Evolutionary conservation across 2,329 filamentous ascomycete species (phyloP), one percentile per base, ranked within the genome.

Genomic region (Cercospora janseana): DNA sequence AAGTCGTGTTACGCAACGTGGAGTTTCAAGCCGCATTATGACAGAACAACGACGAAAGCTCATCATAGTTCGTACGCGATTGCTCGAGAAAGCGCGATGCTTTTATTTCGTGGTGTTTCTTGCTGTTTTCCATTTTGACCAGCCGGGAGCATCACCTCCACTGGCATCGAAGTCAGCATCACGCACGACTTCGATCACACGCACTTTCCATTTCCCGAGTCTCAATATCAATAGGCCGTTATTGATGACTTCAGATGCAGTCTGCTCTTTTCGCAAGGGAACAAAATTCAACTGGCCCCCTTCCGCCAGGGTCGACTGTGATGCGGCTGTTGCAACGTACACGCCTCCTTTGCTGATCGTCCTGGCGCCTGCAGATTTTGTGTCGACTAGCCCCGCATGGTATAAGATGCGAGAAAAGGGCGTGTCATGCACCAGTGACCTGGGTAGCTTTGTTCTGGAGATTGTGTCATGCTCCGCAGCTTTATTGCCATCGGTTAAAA

Each of bases 121-220:
- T 21, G 18, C 34, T 21, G 34, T 4, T 21, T 58, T 58, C 40
- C 38, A 54, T 46, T 70, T 69, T 46, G 75, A 70, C 77, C 77
- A 81, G 2, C 78, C 78, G 12, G 77, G 76, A 29, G 70, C 75
- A 10, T 66, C 69, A 15, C 76, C 63, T 1, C 75, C 75, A 34
- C 65, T 61, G 9, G 66, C 66, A 41, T 72, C 70, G 57, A 76
- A 82, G 16, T 79, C 72, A 27, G 75, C 72, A 51, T 83, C 80
- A 9, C 71, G 69, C 4, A 83, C 65, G 32, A 84, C 72, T 37
- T 75, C 73, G 23, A 83, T 72, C 16, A 82, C 68, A 59, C 78
- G 78, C 27, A 83, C 71, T 59, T 79, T 82, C 73, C 78, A 81
- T 61, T 85, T 85, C 6, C 81, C 81, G 2, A 76, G 59, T 52